Base-by-base conservation (phyloP, 192 early-diverging fungal species). In the Diversispora epigaea region DNA sequence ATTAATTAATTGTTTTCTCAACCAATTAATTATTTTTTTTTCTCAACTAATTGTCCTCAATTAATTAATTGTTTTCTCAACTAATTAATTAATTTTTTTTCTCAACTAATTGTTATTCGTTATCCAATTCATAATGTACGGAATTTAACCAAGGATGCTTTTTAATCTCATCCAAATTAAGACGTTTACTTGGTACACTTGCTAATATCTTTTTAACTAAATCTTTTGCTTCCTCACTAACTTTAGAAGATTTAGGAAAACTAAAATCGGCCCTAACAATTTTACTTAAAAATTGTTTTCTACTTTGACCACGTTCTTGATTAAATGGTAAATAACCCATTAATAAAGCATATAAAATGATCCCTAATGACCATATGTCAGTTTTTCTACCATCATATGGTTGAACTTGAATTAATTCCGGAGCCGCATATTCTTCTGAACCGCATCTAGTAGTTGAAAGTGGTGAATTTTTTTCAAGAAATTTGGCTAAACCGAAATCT, bases 341-440 rank as follows among this genome's bases (percentile, higher is more conserved):
- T 15, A 95, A 70, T 57, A 95, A 76, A 21, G 90, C 87, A 76
- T 90, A 95, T 17, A 95, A 81, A 6, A 95, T 85, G 17, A 91
- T 88, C 25, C 93, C 94, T 3, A 94, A 73, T 6, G 92, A 83
- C 94, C 94, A 96, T 22, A 93, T 81, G 78, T 96, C 94, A 3
- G 89, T 89, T 54, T 85, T 68, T 14, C 87, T 79, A 9, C 89
- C 91, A 73, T 93, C 92, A 61, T 93, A 92, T 2, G 83, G 83
- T 32, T 83, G 79, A 19, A 82, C 83, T 12, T 84, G 78, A 50
- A 93, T 82, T 57, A 93, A 82, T 69, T 93, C 92, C 0, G 92
- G 92, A 0, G 92, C 88, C 0, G 90, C 88, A 81, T 93, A 93
- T 73, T 93, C 91, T 66, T 91, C 91, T 32, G 85, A 86, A 8